Evolutionary conservation across 2,329 filamentous ascomycete genomes (phyloP).

Genomic region (Aciculosporium take): DNA sequence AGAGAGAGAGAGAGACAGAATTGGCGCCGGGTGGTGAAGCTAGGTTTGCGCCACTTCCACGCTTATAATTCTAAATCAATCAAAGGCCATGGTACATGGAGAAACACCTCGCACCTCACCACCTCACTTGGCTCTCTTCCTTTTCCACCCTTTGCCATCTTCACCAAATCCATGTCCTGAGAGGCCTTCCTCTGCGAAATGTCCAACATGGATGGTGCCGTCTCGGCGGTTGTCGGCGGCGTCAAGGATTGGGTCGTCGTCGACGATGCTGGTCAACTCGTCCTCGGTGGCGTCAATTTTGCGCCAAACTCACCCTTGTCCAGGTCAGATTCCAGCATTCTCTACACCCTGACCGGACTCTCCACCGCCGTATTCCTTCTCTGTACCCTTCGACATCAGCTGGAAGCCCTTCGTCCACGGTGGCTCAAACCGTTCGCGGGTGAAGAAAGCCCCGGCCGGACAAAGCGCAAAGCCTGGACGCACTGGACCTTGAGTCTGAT

Average conservation of each 20-base stretch:
- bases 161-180: neutral
- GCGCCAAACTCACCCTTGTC: neutral
- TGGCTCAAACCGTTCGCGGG: constrained; percentile 31
- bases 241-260: neutral
- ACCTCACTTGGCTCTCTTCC: neutral
- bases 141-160: neutral
- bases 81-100: neutral
- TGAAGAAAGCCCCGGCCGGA: constrained; percentile 16
- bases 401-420: constrained; percentile 19
- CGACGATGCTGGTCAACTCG: neutral
- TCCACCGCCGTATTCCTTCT: constrained; percentile 18
- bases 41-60: neutral
- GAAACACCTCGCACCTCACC: neutral
- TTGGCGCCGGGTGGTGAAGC: neutral
- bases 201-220: neutral
- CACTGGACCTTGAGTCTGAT: constrained; percentile 24
- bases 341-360: constrained; percentile 11
- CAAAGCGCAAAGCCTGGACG: constrained; percentile 21
- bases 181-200: neutral
- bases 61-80: neutral
- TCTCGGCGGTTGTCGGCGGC: neutral
- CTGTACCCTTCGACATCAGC: constrained; percentile 13
- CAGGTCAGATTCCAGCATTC: constrained; percentile 8
- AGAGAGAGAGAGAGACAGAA: neutral
- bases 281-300: neutral